Percentiles rank a stretch among this genome's conserved stretches.
Conservation (phyloP, 2,329 filamentous ascomycete species). For the Diplodia mutila region DNA sequence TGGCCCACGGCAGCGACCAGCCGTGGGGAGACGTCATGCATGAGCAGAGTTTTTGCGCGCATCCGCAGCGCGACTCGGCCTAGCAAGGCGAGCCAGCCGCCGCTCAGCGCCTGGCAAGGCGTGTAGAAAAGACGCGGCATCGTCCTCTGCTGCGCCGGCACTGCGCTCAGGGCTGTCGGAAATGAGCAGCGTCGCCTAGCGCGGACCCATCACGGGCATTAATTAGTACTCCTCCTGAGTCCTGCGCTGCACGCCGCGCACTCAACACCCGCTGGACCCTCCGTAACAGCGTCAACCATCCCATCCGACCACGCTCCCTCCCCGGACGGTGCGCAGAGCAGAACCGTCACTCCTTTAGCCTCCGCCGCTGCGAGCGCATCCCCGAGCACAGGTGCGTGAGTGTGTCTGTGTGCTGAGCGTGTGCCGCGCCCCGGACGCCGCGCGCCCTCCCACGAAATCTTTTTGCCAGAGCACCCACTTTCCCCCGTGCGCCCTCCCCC, state of each 20-base stretch:
- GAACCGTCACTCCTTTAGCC: constrained; percentile 26
- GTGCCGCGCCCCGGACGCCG: constrained; percentile 22
- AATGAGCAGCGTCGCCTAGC: constrained; percentile 26
- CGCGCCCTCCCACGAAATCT: constrained; percentile 25
- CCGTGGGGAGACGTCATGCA: constrained; percentile 25
- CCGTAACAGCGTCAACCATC: constrained; percentile 5
- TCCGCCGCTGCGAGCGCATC: constrained; percentile 6
- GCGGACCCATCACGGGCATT: constrained; percentile 26
- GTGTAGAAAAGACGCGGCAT: constrained; percentile 5
- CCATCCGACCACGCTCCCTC: constrained; percentile 15
- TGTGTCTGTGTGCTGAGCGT: constrained; percentile 1
- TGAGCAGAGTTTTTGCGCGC: constrained; percentile 24
- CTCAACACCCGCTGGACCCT: constrained; percentile 18
- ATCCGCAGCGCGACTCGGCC: constrained; percentile 6
- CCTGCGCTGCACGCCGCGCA: not conserved
- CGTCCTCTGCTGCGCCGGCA: not conserved
- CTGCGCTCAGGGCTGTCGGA: constrained; percentile 17
- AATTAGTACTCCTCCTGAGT: constrained; percentile 26
- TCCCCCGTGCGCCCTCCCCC: constrained; percentile 24
- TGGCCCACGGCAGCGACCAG: constrained; percentile 6
- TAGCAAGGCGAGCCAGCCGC: not conserved
- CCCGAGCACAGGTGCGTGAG: constrained; percentile 1
- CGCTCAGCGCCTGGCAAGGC: not conserved
- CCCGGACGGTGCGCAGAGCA: constrained; percentile 22
- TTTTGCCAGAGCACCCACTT: constrained; percentile 27